Evolutionary conservation across 345 rosid species (phyloP), one percentile per base, ranked within the genome.

Genomic region (Arabidopsis suecica): DNA sequence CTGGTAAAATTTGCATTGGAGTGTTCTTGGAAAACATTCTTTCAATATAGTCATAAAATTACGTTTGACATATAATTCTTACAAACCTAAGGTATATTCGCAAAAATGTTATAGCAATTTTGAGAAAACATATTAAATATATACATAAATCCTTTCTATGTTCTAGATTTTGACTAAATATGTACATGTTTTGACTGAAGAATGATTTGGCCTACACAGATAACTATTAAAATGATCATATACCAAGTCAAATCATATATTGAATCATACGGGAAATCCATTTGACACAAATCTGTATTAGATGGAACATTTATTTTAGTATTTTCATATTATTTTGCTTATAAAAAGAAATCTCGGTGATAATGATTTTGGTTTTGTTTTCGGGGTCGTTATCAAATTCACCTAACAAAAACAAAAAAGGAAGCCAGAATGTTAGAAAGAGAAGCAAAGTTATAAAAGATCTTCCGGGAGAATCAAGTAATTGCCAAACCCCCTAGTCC

Each of bases 401-500:
- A 78, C 83, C 84, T 73, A 82, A 80, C 80, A 63, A 76, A 14
- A 58, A 62, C 79, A 82, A 65, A 63, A 63, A 55, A 63, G 40
- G 9, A 62, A 11, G 59, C 32, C 69, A 61, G 32, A 41, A 22
- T 53, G 42, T 23, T 41, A 60, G 57, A 68, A 68, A 42, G 64
- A 76, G 75, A 69, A 76, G 75, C 75, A 62, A 69, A 61, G 65
- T 59, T 56, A 66, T 66, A 38, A 70, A 50, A 59, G 53, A 80
- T 75, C 30, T 65, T 67, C 68, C 79, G 77, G 53, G 68, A 65
- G 82, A 57, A 82, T 80, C 71, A 82, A 70, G 78, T 80, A 78
- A 79, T 69, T 72, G 80, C 82, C 76, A 69, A 75, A 80, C 67
- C 56, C 57, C 69, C 74, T 68, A 75, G 40, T 51, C 58, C 79